A percentile compares a stretch with the other conserved stretches of the same genome.
phyloP scores from a whole-genome alignment of 441 rosid genomes.

The Jatropha multifida region DNA sequence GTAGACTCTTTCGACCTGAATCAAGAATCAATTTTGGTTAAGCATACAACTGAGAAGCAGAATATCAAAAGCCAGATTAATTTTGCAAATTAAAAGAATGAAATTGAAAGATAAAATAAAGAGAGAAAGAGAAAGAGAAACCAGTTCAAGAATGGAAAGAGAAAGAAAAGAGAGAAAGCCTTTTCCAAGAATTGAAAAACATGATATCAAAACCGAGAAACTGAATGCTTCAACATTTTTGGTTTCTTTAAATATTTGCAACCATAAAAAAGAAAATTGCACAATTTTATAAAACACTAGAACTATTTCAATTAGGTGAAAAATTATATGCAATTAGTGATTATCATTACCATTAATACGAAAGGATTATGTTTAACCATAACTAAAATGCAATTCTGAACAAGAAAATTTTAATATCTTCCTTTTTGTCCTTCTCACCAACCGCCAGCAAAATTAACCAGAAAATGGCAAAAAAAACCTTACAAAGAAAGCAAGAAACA shows the following conservation, averaged over 20 bases:
- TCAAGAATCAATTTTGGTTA: neutral
- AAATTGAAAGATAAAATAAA: too few species aligned
- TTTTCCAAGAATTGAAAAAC: neutral
- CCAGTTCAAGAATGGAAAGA: neutral
- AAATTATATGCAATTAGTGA: too few species aligned
- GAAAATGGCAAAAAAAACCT: conserved; percentile 4
- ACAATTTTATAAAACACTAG: neutral
- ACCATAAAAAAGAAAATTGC: neutral
- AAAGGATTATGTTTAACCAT: too few species aligned
- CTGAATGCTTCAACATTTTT: neutral
- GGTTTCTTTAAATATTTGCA: neutral
- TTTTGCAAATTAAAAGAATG: too few species aligned
- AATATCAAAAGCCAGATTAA: too few species aligned
- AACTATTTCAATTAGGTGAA: too few species aligned
- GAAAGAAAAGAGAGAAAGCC: neutral
- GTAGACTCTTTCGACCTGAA: neutral
- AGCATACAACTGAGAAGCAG: too few species aligned
- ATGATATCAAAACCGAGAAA: neutral
- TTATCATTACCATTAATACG: too few species aligned
- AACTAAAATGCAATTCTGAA: too few species aligned
- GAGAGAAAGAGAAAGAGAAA: too few species aligned
- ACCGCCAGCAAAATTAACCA: neutral
- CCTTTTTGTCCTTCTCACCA: neutral
- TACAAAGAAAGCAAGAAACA: conserved; percentile 6
- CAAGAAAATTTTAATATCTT: neutral